These are phyloP conservation scores for Saksenaea vasiformis DNA, from an alignment of 371 early-diverging fungal species.

Conservation along the genomic window DNA sequence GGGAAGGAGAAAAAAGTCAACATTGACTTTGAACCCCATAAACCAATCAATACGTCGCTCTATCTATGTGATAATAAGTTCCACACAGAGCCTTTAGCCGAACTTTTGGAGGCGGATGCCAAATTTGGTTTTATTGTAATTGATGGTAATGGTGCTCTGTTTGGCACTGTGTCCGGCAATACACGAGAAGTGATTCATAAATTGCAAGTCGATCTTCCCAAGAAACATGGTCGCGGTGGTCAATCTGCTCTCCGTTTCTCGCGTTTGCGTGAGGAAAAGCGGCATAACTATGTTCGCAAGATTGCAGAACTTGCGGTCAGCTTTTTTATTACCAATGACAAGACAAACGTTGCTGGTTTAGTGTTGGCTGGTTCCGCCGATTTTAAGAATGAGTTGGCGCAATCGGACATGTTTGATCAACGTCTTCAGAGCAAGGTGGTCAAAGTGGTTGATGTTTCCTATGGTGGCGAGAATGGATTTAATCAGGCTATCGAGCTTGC, in stretches of 20 bases:
- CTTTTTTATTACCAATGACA: conserved; percentile 48
- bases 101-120: conserved; percentile 94
- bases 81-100: conserved; percentile 96
- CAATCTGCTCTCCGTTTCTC: conserved; percentile 99
- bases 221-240: conserved; percentile 99
- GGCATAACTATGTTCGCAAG: conserved; percentile 99
- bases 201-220: conserved; percentile 97
- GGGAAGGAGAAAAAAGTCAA: conserved; percentile 99
- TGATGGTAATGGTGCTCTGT: conserved; percentile 99
- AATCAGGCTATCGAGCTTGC: conserved; percentile 98
- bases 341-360: conserved; percentile 87
- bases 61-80: conserved; percentile 99
- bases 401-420: conserved; percentile 95
- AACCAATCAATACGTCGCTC: conserved; percentile 99
- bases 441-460: conserved; percentile 97
- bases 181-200: conserved; percentile 96
- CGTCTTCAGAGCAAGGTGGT: conserved; percentile 91
- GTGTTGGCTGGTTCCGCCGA: conserved; percentile 99
- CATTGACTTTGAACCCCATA: conserved; percentile 99
- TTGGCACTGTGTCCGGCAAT: conserved; percentile 98
- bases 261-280: conserved; percentile 98
- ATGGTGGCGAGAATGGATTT: conserved; percentile 99
- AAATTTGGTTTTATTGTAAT: conserved; percentile 99
- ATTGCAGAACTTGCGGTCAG: conserved; percentile 96
- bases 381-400: conserved; percentile 96